These are phyloP conservation scores for Talaromyces stipitatus DNA, from an alignment of 495 filamentous ascomycete genomes.

Conservation along the genomic window DNA sequence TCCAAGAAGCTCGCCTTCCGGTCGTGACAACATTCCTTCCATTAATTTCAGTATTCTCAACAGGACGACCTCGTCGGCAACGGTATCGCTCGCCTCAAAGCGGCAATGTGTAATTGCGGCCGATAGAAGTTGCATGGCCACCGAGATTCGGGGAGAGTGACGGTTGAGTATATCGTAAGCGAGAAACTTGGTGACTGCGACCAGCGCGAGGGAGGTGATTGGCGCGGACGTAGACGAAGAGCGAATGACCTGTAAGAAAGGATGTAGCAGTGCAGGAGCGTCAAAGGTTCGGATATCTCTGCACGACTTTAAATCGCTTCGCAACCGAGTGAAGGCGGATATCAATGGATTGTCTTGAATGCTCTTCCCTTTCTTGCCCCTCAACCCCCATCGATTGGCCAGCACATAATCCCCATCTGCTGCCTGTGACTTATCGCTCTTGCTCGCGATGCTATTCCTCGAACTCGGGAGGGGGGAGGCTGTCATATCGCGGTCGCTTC, in stretches of 20 bases:
- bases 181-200: constrained; percentile 97
- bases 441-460: constrained; percentile 18
- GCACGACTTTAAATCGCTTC: constrained; percentile 84
- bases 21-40: constrained; percentile 93
- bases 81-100: constrained; percentile 92
- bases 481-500: constrained; percentile 31
- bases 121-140: constrained; percentile 91
- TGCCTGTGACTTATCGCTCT: constrained; percentile 4
- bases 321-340: constrained; percentile 82
- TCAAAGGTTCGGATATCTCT: constrained; percentile 90
- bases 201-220: constrained; percentile 88
- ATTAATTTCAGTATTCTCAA: constrained; percentile 92
- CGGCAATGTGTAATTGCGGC: constrained; percentile 95
- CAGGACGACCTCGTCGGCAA: constrained; percentile 90
- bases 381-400: constrained; percentile 73
- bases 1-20: constrained; percentile 81
- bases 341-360: constrained; percentile 98
- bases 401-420: constrained; percentile 45
- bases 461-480: constrained; percentile 28
- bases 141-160: constrained; percentile 72
- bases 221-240: constrained; percentile 93
- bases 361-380: constrained; percentile 96
- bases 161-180: constrained; percentile 83
- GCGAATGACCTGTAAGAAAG: constrained; percentile 94
- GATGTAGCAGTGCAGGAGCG: constrained; percentile 81